Percentiles rank a stretch among this genome's conserved stretches.
Evolutionary conservation across 1,284 basidiomycete species (phyloP).

Genomic region (Meira nashicola): DNA sequence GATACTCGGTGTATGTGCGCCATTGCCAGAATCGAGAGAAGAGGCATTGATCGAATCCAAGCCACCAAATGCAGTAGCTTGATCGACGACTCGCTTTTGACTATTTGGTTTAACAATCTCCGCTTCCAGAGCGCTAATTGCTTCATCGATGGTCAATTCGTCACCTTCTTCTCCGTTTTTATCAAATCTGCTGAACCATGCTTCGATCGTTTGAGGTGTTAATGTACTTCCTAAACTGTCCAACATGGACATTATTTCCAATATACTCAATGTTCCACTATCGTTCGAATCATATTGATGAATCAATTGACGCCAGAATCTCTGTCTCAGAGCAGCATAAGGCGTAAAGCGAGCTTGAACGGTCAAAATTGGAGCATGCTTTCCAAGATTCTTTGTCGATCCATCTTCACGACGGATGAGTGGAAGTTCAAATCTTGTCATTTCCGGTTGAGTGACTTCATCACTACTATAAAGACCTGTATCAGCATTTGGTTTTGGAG

Average conservation of each 20-base stretch:
- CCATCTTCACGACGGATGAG: conserved; percentile 25
- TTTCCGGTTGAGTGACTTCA: conserved; percentile 22
- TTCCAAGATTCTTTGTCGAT: conserved; percentile 24
- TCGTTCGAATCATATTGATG: conserved; percentile 88
- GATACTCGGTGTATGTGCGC: conserved; percentile 26
- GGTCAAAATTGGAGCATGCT: conserved; percentile 23
- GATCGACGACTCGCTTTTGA: conserved; percentile 20
- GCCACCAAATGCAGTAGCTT: conserved; percentile 12
- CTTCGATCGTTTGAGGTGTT: conserved; percentile 70
- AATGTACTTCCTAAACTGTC: conserved; percentile 93
- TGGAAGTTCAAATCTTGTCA: conserved; percentile 32
- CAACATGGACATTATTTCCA: conserved; percentile 92
- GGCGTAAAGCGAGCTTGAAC: conserved; percentile 86
- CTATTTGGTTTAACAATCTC: conserved; percentile 37
- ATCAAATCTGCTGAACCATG: conserved; percentile 58
- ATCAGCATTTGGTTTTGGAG: conserved; percentile 32
- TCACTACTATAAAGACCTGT: conserved; percentile 32
- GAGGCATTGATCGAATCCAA: no score
- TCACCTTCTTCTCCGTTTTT: conserved; percentile 63
- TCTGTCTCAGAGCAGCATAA: conserved; percentile 62
- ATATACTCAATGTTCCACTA: conserved; percentile 68
- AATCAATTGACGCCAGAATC: conserved; percentile 85
- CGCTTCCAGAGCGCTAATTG: conserved; percentile 29
- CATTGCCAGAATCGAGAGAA: conserved; percentile 8
- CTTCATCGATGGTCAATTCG: conserved; percentile 72